These are phyloP conservation scores for Mortierella sp. DNA, from an alignment of 371 early-diverging fungal genomes.

Conservation along the genomic window DNA sequence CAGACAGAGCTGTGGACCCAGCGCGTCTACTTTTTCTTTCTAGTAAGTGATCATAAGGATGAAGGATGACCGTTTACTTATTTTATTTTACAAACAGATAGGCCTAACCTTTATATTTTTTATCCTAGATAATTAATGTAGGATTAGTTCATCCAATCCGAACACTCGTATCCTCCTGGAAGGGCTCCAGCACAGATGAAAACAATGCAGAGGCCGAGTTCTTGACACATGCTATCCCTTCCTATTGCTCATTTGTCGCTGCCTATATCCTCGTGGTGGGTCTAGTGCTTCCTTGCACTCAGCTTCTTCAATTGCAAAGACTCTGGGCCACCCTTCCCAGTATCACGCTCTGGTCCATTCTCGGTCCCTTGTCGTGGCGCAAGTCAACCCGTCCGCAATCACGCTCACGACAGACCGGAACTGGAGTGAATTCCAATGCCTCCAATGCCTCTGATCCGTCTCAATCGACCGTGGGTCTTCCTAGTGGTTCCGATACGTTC, in stretches of 20 bases:
- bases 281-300: constrained; percentile 15
- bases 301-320: constrained; percentile 28
- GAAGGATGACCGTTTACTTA: no score
- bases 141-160: constrained; percentile 21
- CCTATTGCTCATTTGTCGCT: constrained; percentile 32
- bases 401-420: background rate
- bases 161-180: constrained; percentile 26
- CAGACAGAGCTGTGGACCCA: constrained; percentile 27
- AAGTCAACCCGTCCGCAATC: constrained; percentile 7
- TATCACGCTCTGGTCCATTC: constrained; percentile 29
- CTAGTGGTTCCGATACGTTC: background rate
- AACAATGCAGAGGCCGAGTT: constrained; percentile 8
- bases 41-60: constrained; percentile 24
- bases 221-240: constrained; percentile 36
- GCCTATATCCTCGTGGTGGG: constrained; percentile 24
- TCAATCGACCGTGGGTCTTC: background rate
- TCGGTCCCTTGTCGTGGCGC: constrained; percentile 37
- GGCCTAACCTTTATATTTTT: no score
- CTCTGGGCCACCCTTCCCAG: constrained; percentile 28
- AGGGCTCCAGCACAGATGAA: constrained; percentile 6
- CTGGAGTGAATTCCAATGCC: no score
- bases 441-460: background rate
- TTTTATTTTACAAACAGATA: background rate
- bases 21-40: constrained; percentile 15
- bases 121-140: constrained; percentile 18